phyloP scores from a whole-genome alignment of 208 protist genomes.

The Wallacemonas collosoma region DNA sequence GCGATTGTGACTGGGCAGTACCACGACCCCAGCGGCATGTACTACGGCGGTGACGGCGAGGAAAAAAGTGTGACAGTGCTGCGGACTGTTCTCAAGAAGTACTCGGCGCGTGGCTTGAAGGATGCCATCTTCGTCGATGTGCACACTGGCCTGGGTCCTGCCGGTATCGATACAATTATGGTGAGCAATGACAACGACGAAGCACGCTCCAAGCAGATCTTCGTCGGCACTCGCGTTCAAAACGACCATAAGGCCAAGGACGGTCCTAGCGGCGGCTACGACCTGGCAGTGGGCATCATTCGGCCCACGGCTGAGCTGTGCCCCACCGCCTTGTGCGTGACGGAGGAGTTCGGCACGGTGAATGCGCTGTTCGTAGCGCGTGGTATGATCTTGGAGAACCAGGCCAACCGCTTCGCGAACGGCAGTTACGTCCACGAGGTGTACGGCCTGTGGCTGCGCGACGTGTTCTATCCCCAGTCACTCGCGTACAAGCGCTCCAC shows the following conservation, averaged over 20 bases:
- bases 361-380: constrained; percentile 55
- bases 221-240: constrained; percentile 39
- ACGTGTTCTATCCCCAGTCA: constrained; percentile 81
- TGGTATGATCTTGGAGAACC: constrained; percentile 69
- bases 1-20: constrained; percentile 72
- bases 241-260: constrained; percentile 29
- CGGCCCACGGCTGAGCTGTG: constrained; percentile 44
- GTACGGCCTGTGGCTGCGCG: constrained; percentile 74
- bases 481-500: constrained; percentile 60
- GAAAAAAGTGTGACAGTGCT: constrained; percentile 64
- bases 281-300: constrained; percentile 47
- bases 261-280: constrained; percentile 44
- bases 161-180: constrained; percentile 77
- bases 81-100: constrained; percentile 44
- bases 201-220: constrained; percentile 31
- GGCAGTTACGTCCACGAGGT: constrained; percentile 74
- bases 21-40: constrained; percentile 68
- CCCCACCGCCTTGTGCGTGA: constrained; percentile 46
- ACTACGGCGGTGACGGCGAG: constrained; percentile 69
- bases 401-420: constrained; percentile 53
- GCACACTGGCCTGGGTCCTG: constrained; percentile 63
- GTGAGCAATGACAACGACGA: constrained; percentile 30
- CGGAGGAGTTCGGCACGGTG: constrained; percentile 82
- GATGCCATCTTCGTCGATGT: constrained; percentile 74
- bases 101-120: constrained; percentile 34